Evolutionary conservation across 2,329 filamentous ascomycete genomes (phyloP), one percentile per base, ranked within the genome.

Genomic region (Chaetomium globosum): DNA sequence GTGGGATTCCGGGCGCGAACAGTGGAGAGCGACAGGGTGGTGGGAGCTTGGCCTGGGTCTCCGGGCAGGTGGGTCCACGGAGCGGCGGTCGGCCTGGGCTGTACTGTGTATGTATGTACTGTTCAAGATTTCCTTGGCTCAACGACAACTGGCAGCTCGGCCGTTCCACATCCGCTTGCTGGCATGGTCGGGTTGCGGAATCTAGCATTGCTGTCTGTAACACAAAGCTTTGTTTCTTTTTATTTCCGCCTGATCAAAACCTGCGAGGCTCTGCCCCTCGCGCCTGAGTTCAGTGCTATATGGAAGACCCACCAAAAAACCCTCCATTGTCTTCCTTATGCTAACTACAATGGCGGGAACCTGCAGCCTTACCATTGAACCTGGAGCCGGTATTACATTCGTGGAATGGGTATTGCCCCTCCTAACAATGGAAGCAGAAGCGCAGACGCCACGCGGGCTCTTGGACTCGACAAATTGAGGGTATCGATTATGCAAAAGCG

Each of bases 1-100:
- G 70, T 72, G 70, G 69, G 69, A 71, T 70, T 70, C 66, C 65
- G 59, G 65, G 67, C 68, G 70, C 69, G 64, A 69, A 67, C 67
- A 65, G 69, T 68, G 70, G 68, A 67, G 67, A 68, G 70, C 26
- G 54, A 62, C 59, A 64, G 64, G 59, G 60, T 61, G 63, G 39
- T 28, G 28, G 48, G 43, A 16, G 48, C 58, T 60, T 59, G 55
- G 30, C 26, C 48, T 56, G 30, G 61, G 21, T 49, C 30, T 31
- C 48, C 46, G 51, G 53, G 36, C 51, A 8, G 36, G 58, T 65
- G 58, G 56, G 64, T 54, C 60, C 21, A 30, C 30, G 2, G 57
- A 4, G 46, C 28, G 26, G 43, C 36, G 57, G 43, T 36, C 30
- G 46, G 26, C 26, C 26, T 26, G 26, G 26, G 26, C 26, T 26